Evolutionary conservation across 495 filamentous ascomycete genomes (phyloP).

Genomic region (Lophiostoma macrostomum): DNA sequence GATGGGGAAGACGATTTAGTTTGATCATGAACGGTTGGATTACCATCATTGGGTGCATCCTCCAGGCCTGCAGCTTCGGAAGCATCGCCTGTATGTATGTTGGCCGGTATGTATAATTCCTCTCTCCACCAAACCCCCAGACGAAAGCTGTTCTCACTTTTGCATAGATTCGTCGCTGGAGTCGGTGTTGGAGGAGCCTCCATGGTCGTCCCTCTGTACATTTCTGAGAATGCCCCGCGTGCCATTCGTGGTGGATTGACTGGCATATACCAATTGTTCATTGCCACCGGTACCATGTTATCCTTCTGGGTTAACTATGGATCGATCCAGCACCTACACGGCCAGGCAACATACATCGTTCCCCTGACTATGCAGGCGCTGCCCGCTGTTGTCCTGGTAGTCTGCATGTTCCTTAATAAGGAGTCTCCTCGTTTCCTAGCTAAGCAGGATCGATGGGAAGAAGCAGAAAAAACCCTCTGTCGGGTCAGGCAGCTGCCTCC

Average conservation of each 20-base stretch:
- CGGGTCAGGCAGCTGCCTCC: conserved; percentile 52
- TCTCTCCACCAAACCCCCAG: neutral
- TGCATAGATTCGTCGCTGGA: conserved; percentile 60
- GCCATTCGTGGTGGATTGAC: conserved; percentile 69
- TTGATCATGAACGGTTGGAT: conserved; percentile 42
- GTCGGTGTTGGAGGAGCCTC: conserved; percentile 63
- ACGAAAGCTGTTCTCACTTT: neutral
- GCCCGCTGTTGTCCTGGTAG: conserved; percentile 59
- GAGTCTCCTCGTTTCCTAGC: conserved; percentile 73
- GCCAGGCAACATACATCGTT: conserved; percentile 59
- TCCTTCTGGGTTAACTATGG: conserved; percentile 68
- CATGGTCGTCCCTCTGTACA: conserved; percentile 60
- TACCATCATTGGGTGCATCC: conserved; percentile 38
- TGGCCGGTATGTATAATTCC: conserved; percentile 49
- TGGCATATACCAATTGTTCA: conserved; percentile 70
- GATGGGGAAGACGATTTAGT: conserved; percentile 27
- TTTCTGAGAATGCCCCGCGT: conserved; percentile 65
- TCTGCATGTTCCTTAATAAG: conserved; percentile 58
- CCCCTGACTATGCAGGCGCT: conserved; percentile 66
- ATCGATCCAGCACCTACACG: conserved; percentile 51
- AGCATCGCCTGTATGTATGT: conserved; percentile 57
- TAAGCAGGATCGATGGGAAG: conserved; percentile 66
- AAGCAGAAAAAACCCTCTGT: conserved; percentile 54
- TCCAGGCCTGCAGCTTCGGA: conserved; percentile 41
- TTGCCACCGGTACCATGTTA: conserved; percentile 61